Evolutionary conservation across 352 stramenopile genomes (phyloP).

Genomic region (Phytopythium delawarense): DNA sequence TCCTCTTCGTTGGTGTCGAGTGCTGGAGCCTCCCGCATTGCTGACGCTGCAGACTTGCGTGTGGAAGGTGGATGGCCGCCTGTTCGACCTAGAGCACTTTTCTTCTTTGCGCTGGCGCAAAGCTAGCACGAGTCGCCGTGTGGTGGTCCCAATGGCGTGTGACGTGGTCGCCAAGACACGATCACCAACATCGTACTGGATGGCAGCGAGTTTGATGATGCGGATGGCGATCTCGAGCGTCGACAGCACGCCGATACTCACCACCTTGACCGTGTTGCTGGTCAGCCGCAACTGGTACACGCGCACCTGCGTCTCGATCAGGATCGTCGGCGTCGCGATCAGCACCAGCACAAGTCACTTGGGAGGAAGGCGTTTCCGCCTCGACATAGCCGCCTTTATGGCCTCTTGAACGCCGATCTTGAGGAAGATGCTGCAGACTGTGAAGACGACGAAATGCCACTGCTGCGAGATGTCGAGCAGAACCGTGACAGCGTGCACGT

Average conservation of each 20-base stretch:
- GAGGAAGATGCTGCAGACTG: constrained; percentile 2
- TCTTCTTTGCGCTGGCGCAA: no score
- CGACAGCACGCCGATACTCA: constrained; percentile 14
- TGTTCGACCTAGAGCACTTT: no score
- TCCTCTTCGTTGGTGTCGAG: no score
- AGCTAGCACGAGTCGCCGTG: no score
- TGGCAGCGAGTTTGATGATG: constrained; percentile 12
- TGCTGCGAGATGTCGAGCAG: neutral
- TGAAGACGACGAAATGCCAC: neutral
- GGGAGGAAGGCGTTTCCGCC: neutral
- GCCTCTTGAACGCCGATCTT: constrained; percentile 16
- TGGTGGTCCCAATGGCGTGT: no score
- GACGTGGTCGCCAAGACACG: constrained; percentile 2
- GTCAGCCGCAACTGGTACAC: constrained; percentile 22
- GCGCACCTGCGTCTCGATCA: constrained; percentile 31
- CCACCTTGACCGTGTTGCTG: constrained; percentile 11
- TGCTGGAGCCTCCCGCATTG: no score
- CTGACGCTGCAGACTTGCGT: no score
- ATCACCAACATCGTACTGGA: constrained; percentile 4
- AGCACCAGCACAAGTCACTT: constrained; percentile 4
- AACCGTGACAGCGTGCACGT: constrained; percentile 12
- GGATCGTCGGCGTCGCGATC: constrained; percentile 22
- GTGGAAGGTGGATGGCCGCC: neutral
- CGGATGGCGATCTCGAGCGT: constrained; percentile 19
- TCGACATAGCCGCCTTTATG: constrained; percentile 5